A percentile compares a stretch with the other conserved stretches of the same genome.
Evolutionary conservation across 2,329 filamentous ascomycete genomes (phyloP).

Genomic region (Lachnellula occidentalis): DNA sequence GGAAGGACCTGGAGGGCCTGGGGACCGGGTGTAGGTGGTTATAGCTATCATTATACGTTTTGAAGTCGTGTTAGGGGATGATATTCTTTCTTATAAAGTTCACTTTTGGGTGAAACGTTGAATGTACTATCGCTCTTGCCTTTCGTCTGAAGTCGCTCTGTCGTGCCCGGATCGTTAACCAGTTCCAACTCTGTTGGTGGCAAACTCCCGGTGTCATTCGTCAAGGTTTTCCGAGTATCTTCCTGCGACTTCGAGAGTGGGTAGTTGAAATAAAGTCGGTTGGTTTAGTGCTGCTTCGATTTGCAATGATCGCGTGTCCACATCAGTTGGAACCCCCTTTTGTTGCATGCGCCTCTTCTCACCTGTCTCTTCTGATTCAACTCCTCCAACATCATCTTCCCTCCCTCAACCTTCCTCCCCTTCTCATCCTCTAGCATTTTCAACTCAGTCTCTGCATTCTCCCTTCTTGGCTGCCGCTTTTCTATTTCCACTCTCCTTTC

Average conservation of each 20-base stretch:
- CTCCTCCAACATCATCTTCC: slow-evolving; percentile 18
- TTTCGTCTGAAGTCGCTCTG: neutral
- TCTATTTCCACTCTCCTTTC: slow-evolving; percentile 15
- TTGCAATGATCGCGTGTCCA: slow-evolving; percentile 25
- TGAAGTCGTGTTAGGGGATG: no score
- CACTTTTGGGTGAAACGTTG: neutral
- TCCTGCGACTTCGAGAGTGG: slow-evolving; percentile 20
- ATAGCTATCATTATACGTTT: no score
- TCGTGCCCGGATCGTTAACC: neutral
- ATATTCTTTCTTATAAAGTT: neutral
- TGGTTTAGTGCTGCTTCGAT: slow-evolving; percentile 24
- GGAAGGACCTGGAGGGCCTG: no score
- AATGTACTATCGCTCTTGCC: neutral
- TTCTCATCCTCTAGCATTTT: slow-evolving; percentile 27
- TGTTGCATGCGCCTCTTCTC: neutral
- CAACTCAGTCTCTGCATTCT: slow-evolving; percentile 21
- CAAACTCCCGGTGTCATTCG: neutral
- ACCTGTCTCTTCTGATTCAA: slow-evolving; percentile 26
- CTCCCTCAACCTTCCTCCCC: slow-evolving; percentile 21
- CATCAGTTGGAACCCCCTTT: neutral
- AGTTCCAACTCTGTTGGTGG: neutral
- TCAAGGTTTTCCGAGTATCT: slow-evolving; percentile 2
- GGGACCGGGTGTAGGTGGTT: no score
- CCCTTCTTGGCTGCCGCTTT: slow-evolving; percentile 12
- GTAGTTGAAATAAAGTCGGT: slow-evolving; percentile 23